Base-by-base conservation (phyloP, 2,329 filamentous ascomycete species). In the Hypoxylon sp. region DNA sequence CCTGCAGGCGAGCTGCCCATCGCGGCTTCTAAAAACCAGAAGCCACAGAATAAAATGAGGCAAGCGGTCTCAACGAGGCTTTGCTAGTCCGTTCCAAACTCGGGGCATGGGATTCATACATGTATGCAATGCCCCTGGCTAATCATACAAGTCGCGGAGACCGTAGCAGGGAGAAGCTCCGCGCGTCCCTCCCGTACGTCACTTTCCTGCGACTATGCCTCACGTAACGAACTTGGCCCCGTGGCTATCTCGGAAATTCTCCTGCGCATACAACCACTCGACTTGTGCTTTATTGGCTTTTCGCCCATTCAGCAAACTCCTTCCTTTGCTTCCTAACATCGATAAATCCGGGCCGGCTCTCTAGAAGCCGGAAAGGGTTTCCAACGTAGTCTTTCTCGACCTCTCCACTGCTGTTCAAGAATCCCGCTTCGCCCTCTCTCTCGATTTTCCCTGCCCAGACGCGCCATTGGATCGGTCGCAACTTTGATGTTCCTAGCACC, bases 391-490 rank as follows among this genome's bases (percentile, higher is more conserved):
- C 87, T 76, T 87, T 89, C 74, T 93, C 89, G 33, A 91, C 87
- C 73, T 91, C 85, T 26, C 90, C 89, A 63, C 83, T 80, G 71
- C 80, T 82, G 70, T 84, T 79, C 64, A 83, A 78, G 73, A 89
- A 87, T 28, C 86, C 84, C 65, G 84, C 80, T 73, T 84, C 78
- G 71, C 91, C 91, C 80, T 96, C 85, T 66, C 91, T 84, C 83
- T 97, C 93, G 76, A 98, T 85, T 82, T 94, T 89, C 56, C 92
- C 91, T 9, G 92, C 91, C 91, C 92, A 96, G 26, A 89, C 87
- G 57, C 87, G 86, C 90, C 91, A 93, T 78, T 90, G 87, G 72
- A 98, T 95, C 2, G 96, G 96, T 76, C 93, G 91, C 68, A 98
- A 83, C 45, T 88, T 87, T 11, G 92, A 89, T 2, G 92, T 91